Evolutionary conservation across 768 basidiomycete species (phyloP).

Genomic region (Tulasnella sp.): DNA sequence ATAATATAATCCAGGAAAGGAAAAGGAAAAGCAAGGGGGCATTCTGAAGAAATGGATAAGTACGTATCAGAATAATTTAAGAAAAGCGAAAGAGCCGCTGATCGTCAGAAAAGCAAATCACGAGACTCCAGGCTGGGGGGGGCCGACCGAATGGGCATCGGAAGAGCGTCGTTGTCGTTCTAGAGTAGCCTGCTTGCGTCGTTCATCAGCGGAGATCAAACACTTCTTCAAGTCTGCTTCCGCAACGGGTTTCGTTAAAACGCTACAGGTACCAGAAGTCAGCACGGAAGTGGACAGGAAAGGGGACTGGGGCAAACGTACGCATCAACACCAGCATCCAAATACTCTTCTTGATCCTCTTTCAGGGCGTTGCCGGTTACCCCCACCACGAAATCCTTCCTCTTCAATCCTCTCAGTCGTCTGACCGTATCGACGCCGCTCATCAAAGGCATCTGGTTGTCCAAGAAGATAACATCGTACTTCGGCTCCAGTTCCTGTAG

Average conservation of each 20-base stretch:
- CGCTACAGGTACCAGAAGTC: background rate
- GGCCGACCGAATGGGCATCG: background rate
- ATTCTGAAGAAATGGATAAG: background rate
- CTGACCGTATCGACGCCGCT: conserved; percentile 21
- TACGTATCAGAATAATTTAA: background rate
- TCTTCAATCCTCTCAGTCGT: conserved; percentile 17
- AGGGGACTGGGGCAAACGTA: background rate
- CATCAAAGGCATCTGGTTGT: conserved; percentile 21
- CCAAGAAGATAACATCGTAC: conserved; percentile 24
- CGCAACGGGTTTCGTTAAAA: conserved; percentile 15
- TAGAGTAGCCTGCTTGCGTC: background rate
- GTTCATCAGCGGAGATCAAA: conserved; percentile 6
- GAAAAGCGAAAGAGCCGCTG: background rate
- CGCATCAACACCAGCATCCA: conserved; percentile 21
- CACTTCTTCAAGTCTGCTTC: conserved; percentile 11
- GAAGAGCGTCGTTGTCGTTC: background rate
- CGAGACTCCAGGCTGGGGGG: background rate
- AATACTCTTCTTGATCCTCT: conserved; percentile 20
- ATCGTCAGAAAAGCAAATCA: background rate
- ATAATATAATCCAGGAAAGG: background rate
- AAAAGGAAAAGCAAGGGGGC: background rate
- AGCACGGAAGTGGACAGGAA: background rate
- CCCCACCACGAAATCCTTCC: conserved; percentile 23
- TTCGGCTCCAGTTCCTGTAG: conserved; percentile 10
- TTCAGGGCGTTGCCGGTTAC: conserved; percentile 24